Conservation (phyloP, 208 protist genomes). For the Acanthamoeba lenticulata region DNA sequence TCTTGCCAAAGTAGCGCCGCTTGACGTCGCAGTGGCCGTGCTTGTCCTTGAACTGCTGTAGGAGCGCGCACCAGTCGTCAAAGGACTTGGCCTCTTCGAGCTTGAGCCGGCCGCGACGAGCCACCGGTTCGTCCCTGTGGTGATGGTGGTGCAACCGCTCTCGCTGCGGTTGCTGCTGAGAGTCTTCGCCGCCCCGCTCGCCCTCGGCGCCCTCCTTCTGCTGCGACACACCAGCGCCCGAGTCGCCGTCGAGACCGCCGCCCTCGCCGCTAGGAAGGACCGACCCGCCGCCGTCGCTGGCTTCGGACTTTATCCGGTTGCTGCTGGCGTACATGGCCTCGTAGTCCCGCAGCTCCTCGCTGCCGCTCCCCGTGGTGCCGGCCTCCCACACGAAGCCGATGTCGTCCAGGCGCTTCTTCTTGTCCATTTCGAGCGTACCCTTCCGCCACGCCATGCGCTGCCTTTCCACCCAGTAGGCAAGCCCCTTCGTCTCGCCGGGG, state of each 20-base stretch:
- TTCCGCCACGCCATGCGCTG: slow-evolving; percentile 15
- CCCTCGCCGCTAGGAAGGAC: neutral
- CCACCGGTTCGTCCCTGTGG: neutral
- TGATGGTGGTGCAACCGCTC: no score
- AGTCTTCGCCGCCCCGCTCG: neutral
- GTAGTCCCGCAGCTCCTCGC: neutral
- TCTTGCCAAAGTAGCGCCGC: slow-evolving; percentile 28
- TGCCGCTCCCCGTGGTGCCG: neutral
- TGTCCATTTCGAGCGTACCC: neutral
- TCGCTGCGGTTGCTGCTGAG: neutral
- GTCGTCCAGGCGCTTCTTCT: slow-evolving; percentile 48
- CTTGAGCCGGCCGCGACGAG: neutral
- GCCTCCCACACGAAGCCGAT: slow-evolving; percentile 43
- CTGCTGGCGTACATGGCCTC: neutral
- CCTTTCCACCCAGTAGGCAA: slow-evolving; percentile 15
- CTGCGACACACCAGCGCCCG: neutral
- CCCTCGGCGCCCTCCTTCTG: neutral
- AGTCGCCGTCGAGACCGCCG: neutral
- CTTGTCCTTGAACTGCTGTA: slow-evolving; percentile 48
- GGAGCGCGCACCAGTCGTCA: slow-evolving; percentile 2
- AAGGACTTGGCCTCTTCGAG: slow-evolving; percentile 37
- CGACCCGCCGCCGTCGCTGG: no score
- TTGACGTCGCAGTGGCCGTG: slow-evolving; percentile 31
- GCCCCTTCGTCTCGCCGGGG: slow-evolving; percentile 14
- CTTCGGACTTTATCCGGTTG: neutral